Conservation (phyloP, 1,284 basidiomycete species). For the Xanthoconium separans region DNA sequence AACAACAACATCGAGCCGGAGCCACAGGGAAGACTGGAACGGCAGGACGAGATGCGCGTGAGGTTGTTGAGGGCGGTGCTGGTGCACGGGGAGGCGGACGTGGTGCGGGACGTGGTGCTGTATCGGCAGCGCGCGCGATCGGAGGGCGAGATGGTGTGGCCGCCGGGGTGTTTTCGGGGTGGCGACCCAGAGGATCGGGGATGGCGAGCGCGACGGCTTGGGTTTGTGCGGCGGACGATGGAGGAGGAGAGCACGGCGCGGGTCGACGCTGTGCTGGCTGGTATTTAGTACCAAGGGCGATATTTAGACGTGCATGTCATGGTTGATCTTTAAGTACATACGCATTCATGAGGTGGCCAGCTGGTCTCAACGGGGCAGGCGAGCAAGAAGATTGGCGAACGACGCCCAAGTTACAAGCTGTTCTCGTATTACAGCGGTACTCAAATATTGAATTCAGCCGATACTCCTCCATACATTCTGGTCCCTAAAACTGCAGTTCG, state of each 20-base stretch:
- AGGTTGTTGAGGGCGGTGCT: conserved; percentile 55
- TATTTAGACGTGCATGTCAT: no score
- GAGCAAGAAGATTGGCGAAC: no score
- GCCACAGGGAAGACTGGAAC: background rate
- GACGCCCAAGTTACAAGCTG: no score
- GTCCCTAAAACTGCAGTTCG: no score
- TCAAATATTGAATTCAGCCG: no score
- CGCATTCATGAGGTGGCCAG: no score
- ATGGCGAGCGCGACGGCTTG: conserved; percentile 19
- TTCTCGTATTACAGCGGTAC: no score
- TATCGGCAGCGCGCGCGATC: conserved; percentile 48
- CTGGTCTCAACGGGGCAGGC: no score
- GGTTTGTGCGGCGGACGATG: conserved; percentile 14
- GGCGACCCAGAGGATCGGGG: conserved; percentile 17
- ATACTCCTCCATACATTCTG: no score
- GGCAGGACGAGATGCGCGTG: conserved; percentile 25
- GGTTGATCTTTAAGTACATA: no score
- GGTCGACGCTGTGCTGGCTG: background rate
- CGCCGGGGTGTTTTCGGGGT: conserved; percentile 42
- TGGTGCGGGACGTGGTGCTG: conserved; percentile 51
- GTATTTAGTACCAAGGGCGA: no score
- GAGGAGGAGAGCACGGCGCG: conserved; percentile 7
- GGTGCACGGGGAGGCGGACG: conserved; percentile 45
- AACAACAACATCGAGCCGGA: no score
- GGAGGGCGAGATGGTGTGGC: conserved; percentile 30